Evolutionary conservation across 805 yeast species (phyloP).

Genomic region (Clavispora phyllophila): DNA sequence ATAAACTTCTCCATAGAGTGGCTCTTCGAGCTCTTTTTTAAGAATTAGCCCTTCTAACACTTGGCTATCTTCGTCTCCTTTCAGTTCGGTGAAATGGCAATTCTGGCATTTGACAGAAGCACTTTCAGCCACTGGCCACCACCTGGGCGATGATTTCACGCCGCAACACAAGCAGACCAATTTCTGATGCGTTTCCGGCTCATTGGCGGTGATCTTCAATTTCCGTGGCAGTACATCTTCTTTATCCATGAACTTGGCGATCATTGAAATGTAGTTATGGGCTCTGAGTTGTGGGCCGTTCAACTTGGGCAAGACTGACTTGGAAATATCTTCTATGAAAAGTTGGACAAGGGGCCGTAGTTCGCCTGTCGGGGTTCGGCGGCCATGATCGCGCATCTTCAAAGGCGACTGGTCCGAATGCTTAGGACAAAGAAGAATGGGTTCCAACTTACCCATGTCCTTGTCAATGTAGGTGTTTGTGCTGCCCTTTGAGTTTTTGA

Average conservation of each 20-base stretch:
- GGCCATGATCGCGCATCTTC: slow-evolving; percentile 26
- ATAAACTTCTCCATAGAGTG: slow-evolving; percentile 27
- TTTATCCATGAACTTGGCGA: slow-evolving; percentile 14
- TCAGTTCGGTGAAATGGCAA: slow-evolving; percentile 22
- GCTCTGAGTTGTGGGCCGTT: slow-evolving; percentile 33
- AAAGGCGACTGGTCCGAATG: slow-evolving; percentile 25
- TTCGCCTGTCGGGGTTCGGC: slow-evolving; percentile 21
- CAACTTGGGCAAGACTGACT: slow-evolving; percentile 10
- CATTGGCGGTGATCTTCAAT: background rate
- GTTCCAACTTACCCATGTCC: slow-evolving; percentile 37
- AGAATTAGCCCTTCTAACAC: slow-evolving; percentile 13
- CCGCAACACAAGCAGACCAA: slow-evolving; percentile 19
- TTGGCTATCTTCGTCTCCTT: slow-evolving; percentile 2
- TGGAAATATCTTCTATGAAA: slow-evolving; percentile 34
- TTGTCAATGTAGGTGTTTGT: slow-evolving; percentile 17
- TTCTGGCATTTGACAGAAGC: slow-evolving; percentile 22
- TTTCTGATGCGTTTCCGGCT: background rate
- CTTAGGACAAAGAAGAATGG: slow-evolving; percentile 39
- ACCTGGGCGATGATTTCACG: slow-evolving; percentile 29
- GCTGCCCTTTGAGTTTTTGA: slow-evolving; percentile 14
- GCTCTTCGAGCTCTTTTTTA: slow-evolving; percentile 19
- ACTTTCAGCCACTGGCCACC: slow-evolving; percentile 23
- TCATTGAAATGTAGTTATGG: slow-evolving; percentile 22
- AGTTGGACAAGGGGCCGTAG: slow-evolving; percentile 34
- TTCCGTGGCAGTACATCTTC: slow-evolving; percentile 1